These are phyloP conservation scores for Neopestalotiopsis clavispora DNA, from an alignment of 2,329 filamentous ascomycete species.

Conservation along the genomic window DNA sequence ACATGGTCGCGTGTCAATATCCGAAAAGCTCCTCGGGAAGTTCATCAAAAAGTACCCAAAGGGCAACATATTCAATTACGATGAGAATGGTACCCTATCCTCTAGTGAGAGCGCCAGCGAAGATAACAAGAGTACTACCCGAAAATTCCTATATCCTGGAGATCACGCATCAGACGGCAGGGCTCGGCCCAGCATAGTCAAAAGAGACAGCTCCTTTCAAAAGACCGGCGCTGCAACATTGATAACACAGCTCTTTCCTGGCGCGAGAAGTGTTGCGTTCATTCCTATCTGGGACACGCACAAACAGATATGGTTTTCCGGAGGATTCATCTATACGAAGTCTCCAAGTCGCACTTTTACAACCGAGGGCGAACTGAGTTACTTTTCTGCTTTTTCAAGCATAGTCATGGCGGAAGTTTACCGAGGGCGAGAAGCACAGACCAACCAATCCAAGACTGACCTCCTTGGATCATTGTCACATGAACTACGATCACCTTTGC, in stretches of 20 bases:
- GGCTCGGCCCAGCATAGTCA: neutral
- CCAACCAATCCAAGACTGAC: constrained; percentile 57
- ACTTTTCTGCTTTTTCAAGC: constrained; percentile 54
- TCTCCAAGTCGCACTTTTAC: constrained; percentile 47
- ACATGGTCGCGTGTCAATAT: constrained; percentile 26
- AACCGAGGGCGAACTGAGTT: constrained; percentile 52
- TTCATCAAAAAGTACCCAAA: constrained; percentile 49
- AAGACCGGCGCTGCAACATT: neutral
- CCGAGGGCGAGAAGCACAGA: constrained; percentile 40
- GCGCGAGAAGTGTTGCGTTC: constrained; percentile 50
- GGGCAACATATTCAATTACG: constrained; percentile 52
- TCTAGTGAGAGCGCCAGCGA: constrained; percentile 30
- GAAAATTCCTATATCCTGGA: neutral
- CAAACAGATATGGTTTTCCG: constrained; percentile 53
- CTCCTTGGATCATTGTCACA: constrained; percentile 65
- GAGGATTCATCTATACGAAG: constrained; percentile 54
- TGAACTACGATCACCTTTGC: constrained; percentile 63
- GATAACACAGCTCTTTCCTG: constrained; percentile 40
- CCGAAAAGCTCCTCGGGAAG: constrained; percentile 43
- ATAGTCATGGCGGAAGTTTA: constrained; percentile 61
- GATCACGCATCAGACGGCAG: neutral
- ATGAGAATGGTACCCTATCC: constrained; percentile 40
- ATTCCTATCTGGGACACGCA: constrained; percentile 53
- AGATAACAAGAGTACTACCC: neutral
- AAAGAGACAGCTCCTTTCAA: neutral